These are phyloP conservation scores for Medicago lupulina DNA, from an alignment of 306 rosid species.

Conservation along the genomic window DNA sequence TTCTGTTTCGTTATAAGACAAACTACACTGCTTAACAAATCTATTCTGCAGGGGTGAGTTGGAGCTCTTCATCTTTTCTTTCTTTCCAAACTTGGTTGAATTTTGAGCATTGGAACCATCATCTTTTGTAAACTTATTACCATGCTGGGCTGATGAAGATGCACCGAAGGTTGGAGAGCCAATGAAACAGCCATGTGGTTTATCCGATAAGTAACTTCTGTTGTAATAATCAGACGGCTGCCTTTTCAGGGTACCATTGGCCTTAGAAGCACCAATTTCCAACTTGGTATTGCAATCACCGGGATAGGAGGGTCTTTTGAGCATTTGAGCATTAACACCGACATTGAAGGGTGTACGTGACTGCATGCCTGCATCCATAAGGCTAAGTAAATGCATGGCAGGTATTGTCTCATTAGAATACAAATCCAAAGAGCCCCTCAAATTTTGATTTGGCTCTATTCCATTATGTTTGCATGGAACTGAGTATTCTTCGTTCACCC, in stretches of 20 bases:
- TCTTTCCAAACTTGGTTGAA: conserved; percentile 58
- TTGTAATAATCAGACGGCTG: conserved; percentile 53
- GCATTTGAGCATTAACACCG: conserved; percentile 55
- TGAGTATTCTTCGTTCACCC: conserved; percentile 62
- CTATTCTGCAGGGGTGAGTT: conserved; percentile 48
- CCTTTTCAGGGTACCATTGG: conserved; percentile 50
- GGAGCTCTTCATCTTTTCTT: conserved; percentile 61
- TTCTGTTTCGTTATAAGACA: conserved; percentile 47
- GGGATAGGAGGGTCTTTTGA: conserved; percentile 65
- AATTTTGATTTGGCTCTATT: conserved; percentile 62
- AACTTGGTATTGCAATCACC: conserved; percentile 57
- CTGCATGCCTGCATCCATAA: conserved; percentile 90
- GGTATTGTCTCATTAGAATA: conserved; percentile 93
- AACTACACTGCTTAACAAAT: conserved; percentile 46
- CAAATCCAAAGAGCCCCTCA: conserved; percentile 68
- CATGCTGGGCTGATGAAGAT: conserved; percentile 61
- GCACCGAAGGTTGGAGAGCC: conserved; percentile 56
- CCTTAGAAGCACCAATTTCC: conserved; percentile 64
- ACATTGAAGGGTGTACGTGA: conserved; percentile 64
- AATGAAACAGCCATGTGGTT: conserved; percentile 61
- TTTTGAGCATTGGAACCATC: conserved; percentile 53
- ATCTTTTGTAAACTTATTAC: conserved; percentile 46
- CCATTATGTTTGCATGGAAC: conserved; percentile 59
- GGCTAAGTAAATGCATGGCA: conserved; percentile 99
- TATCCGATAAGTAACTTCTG: conserved; percentile 56